phyloP scores from a whole-genome alignment of 768 basidiomycete genomes.

The Suillus sp. region DNA sequence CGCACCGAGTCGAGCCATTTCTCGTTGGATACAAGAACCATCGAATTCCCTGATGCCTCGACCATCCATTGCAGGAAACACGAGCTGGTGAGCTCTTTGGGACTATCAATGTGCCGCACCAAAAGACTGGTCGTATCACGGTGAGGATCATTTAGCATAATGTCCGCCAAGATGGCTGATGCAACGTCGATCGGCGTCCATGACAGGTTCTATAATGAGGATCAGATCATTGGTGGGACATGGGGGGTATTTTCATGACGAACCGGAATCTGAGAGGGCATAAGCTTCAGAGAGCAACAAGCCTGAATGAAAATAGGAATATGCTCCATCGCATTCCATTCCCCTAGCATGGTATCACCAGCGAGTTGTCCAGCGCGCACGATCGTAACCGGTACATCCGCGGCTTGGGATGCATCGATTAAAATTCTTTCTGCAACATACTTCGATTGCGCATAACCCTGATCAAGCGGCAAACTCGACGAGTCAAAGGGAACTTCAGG shows the following conservation, averaged over 20 bases:
- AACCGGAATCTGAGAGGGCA: neutral
- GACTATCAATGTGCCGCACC: neutral
- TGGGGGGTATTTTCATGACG: neutral
- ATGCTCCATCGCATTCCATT: neutral
- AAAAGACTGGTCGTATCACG: neutral
- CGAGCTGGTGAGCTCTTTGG: neutral
- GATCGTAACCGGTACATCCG: neutral
- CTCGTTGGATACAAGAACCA: neutral
- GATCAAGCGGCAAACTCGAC: neutral
- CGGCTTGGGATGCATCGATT: neutral
- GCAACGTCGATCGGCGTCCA: neutral
- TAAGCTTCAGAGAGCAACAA: neutral
- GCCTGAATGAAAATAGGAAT: neutral
- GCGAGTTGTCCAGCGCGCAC: conserved; percentile 1
- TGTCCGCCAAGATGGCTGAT: neutral
- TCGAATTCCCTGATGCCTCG: neutral
- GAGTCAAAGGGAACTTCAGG: neutral
- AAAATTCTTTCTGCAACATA: neutral
- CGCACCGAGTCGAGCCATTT: neutral
- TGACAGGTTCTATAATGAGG: neutral
- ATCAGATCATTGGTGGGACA: neutral
- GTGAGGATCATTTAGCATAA: neutral
- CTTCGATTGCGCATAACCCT: conserved; percentile 1
- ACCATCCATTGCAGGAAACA: neutral
- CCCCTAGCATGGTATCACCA: neutral